Conservation (phyloP, 1,284 basidiomycete species). For the Naganishia albida region DNA sequence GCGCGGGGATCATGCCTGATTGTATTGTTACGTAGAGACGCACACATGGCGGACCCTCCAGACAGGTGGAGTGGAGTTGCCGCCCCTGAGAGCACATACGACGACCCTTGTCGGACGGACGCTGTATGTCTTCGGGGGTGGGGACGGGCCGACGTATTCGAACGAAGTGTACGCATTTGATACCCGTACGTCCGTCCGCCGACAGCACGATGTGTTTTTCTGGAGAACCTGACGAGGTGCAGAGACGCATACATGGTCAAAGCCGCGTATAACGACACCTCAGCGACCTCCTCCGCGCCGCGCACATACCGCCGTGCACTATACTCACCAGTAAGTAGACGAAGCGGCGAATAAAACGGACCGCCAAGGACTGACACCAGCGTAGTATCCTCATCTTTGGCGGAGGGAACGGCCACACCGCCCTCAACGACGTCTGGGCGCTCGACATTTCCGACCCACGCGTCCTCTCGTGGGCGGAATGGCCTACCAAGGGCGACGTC, state of each 20-base stretch:
- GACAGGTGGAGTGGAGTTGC: constrained; percentile 70
- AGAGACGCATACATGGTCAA: constrained; percentile 65
- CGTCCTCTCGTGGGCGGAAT: constrained; percentile 58
- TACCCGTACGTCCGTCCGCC: constrained; percentile 57
- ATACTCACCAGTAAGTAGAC: constrained; percentile 65
- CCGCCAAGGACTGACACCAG: too few species aligned
- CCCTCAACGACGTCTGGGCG: constrained; percentile 86
- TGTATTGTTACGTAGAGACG: constrained; percentile 63
- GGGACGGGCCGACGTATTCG: constrained; percentile 66
- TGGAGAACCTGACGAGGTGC: not conserved
- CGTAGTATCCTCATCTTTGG: constrained; percentile 70
- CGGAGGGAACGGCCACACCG: constrained; percentile 83
- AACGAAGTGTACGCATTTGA: constrained; percentile 77
- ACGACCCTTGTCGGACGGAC: constrained; percentile 76
- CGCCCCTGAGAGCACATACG: constrained; percentile 82
- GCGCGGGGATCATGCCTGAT: constrained; percentile 4
- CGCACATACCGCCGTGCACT: constrained; percentile 80
- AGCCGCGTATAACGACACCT: constrained; percentile 45
- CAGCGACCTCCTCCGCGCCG: constrained; percentile 68
- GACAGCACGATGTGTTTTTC: constrained; percentile 30
- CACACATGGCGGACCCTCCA: constrained; percentile 84
- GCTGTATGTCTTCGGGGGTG: constrained; percentile 83
- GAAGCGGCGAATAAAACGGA: too few species aligned
- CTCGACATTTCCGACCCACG: constrained; percentile 61
- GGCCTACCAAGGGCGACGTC: constrained; percentile 49